Base-by-base conservation (phyloP, 2,329 filamentous ascomycete genomes). In the Calcarisporium arbuscula region DNA sequence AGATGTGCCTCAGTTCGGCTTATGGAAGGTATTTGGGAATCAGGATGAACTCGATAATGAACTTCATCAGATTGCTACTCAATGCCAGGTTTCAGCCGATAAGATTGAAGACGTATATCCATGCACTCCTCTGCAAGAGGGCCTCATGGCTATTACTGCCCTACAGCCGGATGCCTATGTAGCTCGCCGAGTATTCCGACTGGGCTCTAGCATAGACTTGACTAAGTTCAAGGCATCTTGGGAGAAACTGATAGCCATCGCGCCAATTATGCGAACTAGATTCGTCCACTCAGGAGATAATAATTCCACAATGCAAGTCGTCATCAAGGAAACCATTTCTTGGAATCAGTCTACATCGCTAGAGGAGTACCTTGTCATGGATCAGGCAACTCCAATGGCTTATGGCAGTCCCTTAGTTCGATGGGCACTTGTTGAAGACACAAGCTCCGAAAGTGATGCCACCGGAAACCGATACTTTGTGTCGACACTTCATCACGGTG, bases 31-130 rank as follows among this genome's bases (percentile, higher is more conserved):
- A 14, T 10, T 14, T 10, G 14, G 22, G 10, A 14, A 9, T 10
- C 22, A 9, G 14, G 22, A 19, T 9, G 32, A 35, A 5, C 21
- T 18, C 4, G 12, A 28, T 14, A 3, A 10, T n/a, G n/a, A n/a
- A n/a, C n/a, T n/a, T n/a, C n/a, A n/a, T n/a, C n/a, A n/a, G n/a
- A 32, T 39, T 15, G 31, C 28, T 6, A 11, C 37, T 17, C 38
- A 41, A 19, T 41, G 38, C 19, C 22, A 20, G 6, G 16, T 41
- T 3, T 31, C 35, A 32, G 28, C 28, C 10, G 6, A 7, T 11
- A 14, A 39, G 15, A 28, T 40, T 5, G 40, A 39, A 10, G 40
- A 42, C 32, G 28, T 38, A 8, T 42, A 37, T 10, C 40, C 37
- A 8, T 27, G 22, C 3, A 39, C 40, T 1, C 27, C 26, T 12